Evolutionary conservation across 148 eudicot species (phyloP).

Genomic region (Chenopodium quinoa): DNA sequence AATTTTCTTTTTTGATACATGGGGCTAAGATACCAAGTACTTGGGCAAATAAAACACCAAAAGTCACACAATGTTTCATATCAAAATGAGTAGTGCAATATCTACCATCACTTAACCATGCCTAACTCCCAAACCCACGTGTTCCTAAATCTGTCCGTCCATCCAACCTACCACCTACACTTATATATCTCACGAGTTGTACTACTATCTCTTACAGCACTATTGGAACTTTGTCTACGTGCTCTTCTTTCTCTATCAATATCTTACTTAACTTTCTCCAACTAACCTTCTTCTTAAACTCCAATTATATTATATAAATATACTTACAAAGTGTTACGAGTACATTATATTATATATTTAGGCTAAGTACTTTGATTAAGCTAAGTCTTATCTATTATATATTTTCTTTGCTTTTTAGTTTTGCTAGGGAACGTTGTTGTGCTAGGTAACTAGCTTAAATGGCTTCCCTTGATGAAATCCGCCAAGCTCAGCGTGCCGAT

Average conservation of each 20-base stretch:
- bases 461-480: constrained; percentile 20
- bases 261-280: not conserved
- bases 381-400: not conserved
- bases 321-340: not conserved
- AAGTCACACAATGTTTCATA: not conserved
- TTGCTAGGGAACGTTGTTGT: not conserved
- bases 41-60: not conserved
- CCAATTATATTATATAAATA: no score
- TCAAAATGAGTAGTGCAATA: not conserved
- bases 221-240: no score
- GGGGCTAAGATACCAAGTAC: no score
- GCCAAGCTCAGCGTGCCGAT: constrained; percentile 35
- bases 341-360: no score
- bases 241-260: no score
- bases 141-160: constrained; percentile 23
- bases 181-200: constrained; percentile 2
- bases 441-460: not conserved
- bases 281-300: not conserved
- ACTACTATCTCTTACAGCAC: not conserved
- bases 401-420: not conserved
- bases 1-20: no score
- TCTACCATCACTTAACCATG: not conserved
- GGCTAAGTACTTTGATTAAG: no score
- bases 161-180: constrained; percentile 22
- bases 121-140: constrained; percentile 12